Conservation (phyloP, 345 rosid species). For the Camelina sativa region DNA sequence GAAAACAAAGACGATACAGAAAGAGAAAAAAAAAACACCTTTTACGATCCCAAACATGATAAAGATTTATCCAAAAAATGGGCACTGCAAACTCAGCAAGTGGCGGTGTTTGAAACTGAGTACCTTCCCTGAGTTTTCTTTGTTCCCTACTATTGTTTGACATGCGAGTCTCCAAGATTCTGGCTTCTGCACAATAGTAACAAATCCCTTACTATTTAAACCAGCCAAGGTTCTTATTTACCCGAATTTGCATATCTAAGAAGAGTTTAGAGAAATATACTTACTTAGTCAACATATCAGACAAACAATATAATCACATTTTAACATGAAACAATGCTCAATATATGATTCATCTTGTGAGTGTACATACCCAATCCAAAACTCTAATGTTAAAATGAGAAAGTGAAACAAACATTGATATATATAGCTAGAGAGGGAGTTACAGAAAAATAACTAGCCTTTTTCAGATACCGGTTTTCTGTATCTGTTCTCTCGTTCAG, state of each 20-base stretch:
- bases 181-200: constrained; percentile 58
- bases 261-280: background rate
- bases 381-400: background rate
- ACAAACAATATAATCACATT: background rate
- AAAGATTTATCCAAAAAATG: background rate
- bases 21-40: background rate
- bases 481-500: constrained; percentile 79
- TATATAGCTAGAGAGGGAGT: background rate
- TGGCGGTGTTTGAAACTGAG: background rate
- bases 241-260: background rate
- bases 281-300: constrained; percentile 6
- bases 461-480: constrained; percentile 66
- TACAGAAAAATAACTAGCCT: constrained; percentile 46
- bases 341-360: background rate
- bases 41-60: background rate
- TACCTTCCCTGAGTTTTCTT: constrained; percentile 89
- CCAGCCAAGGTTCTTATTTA: background rate
- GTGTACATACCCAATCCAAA: constrained; percentile 7
- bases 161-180: constrained; percentile 94
- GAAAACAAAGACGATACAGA: constrained; percentile 27
- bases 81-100: background rate
- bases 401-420: background rate
- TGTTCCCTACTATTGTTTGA: constrained; percentile 89
- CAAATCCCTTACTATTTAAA: background rate
- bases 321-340: constrained; percentile 8